phyloP scores from a whole-genome alignment of 805 yeast genomes.

The Wickerhamiella australiensis region DNA sequence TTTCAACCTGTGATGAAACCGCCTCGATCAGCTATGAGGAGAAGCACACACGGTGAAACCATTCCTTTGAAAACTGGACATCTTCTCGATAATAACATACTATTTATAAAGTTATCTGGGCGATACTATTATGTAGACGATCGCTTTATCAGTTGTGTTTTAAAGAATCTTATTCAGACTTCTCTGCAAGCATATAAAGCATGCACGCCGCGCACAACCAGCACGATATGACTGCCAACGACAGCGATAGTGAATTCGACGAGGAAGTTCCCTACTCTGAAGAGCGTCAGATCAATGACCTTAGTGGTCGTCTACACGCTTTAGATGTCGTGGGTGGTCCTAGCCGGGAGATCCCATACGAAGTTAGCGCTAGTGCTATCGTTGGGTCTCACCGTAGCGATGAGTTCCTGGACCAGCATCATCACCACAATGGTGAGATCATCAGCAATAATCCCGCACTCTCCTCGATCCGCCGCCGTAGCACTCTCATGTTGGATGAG shows the following conservation, averaged over 20 bases:
- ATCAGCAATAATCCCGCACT: slow-evolving; percentile 2
- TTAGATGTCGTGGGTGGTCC: slow-evolving; percentile 15
- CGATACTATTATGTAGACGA: not conserved
- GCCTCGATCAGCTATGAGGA: not conserved
- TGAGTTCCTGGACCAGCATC: not conserved
- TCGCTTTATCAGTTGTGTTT: not conserved
- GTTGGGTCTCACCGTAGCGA: slow-evolving; percentile 10
- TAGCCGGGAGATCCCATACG: slow-evolving; percentile 2
- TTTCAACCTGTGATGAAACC: not conserved
- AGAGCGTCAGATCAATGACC: slow-evolving; percentile 16
- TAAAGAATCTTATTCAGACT: not conserved
- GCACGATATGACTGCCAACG: slow-evolving; percentile 7
- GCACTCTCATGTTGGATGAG: slow-evolving; percentile 20
- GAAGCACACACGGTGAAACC: not conserved
- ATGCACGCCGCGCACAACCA: not conserved
- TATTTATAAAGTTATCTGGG: too few relatives aligned
- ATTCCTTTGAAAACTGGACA: not conserved
- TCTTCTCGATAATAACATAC: too few relatives aligned
- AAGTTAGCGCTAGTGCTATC: slow-evolving; percentile 3
- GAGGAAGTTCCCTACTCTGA: slow-evolving; percentile 21
- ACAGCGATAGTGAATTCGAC: slow-evolving; percentile 8
- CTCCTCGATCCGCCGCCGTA: slow-evolving; percentile 9
- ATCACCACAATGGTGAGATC: not conserved
- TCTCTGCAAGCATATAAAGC: not conserved
- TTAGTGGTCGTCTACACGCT: slow-evolving; percentile 22